Conservation (phyloP, 2,329 filamentous ascomycete species). For the Talaromyces funiculosus region DNA sequence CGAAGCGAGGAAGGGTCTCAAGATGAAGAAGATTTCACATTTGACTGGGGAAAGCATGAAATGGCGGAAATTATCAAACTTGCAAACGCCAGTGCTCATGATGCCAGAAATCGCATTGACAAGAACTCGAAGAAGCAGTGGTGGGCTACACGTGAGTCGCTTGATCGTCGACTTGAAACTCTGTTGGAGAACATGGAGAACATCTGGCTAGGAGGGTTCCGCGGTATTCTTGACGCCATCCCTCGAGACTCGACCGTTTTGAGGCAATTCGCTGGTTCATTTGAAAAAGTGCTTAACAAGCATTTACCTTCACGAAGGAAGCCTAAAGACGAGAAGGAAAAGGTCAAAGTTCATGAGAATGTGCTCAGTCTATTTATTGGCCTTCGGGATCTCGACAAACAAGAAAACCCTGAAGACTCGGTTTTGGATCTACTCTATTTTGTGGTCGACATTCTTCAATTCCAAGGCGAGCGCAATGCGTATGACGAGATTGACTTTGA, state of each 20-base stretch:
- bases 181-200: conserved; percentile 82
- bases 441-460: conserved; percentile 91
- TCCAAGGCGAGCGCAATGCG: conserved; percentile 91
- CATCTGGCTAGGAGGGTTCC: conserved; percentile 92
- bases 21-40: conserved; percentile 76
- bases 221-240: conserved; percentile 81
- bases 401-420: conserved; percentile 77
- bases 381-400: conserved; percentile 65
- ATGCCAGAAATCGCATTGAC: conserved; percentile 62
- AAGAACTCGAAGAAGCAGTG: conserved; percentile 74
- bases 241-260: conserved; percentile 58
- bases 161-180: conserved; percentile 71
- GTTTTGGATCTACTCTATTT: conserved; percentile 94
- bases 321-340: conserved; percentile 47
- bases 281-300: conserved; percentile 73
- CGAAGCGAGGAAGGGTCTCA: conserved; percentile 70
- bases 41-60: conserved; percentile 71
- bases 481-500: conserved; percentile 99
- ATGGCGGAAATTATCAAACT: conserved; percentile 74
- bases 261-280: conserved; percentile 68
- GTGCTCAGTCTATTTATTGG: conserved; percentile 86
- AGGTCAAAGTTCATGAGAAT: conserved; percentile 54
- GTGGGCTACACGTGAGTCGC: conserved; percentile 79
- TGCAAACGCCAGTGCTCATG: conserved; percentile 80
- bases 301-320: conserved; percentile 75